Percentiles rank a stretch among this genome's conserved stretches.
Evolutionary conservation across 192 early-diverging fungal genomes (phyloP).

Genomic region (Rhizophagus sp.): DNA sequence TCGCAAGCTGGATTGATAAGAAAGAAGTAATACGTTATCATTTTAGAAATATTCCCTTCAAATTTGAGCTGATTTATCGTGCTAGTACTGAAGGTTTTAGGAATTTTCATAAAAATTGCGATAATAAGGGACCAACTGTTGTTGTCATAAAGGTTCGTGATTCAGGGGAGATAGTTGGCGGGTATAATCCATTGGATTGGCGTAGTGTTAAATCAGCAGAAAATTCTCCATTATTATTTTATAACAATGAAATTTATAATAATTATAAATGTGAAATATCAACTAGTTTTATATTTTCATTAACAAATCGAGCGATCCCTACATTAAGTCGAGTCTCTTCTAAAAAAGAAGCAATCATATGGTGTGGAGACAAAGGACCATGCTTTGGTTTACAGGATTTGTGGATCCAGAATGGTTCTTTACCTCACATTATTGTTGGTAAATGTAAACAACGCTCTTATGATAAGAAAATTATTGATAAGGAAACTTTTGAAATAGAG

Average conservation of each 20-base stretch:
- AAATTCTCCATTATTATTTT: neutral
- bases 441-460: neutral
- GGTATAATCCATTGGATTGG: conserved; percentile 7
- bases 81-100: neutral
- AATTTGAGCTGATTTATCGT: neutral
- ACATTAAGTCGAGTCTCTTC: neutral
- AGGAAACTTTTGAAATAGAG: neutral
- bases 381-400: neutral
- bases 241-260: neutral
- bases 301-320: neutral
- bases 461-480: neutral
- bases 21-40: neutral
- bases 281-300: conserved; percentile 21
- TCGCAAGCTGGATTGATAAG: conserved; percentile 6
- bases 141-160: neutral
- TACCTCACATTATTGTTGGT: too few relatives aligned
- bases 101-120: neutral
- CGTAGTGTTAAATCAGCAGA: neutral
- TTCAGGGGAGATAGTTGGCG: neutral
- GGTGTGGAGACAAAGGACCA: neutral
- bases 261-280: neutral
- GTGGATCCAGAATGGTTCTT: too few relatives aligned
- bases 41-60: neutral
- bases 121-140: neutral
- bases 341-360: neutral